These are phyloP conservation scores for Lepiota venenata DNA, from an alignment of 768 basidiomycete genomes.

Conservation along the genomic window DNA sequence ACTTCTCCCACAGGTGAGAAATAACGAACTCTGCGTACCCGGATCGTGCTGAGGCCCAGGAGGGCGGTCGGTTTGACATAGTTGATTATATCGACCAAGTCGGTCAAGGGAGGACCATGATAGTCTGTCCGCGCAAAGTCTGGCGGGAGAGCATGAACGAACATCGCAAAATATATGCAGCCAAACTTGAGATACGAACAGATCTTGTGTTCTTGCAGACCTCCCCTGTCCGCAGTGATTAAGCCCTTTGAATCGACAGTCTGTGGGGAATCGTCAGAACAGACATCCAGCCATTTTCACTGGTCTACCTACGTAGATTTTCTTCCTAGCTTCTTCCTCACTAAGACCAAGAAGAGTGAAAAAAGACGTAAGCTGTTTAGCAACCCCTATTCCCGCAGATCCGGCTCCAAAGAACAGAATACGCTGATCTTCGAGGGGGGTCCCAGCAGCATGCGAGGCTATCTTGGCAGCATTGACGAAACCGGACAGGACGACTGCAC, in stretches of 20 bases:
- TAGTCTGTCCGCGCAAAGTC: slow-evolving; percentile 75
- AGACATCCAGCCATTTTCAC: not conserved
- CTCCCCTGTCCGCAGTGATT: slow-evolving; percentile 65
- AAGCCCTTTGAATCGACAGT: slow-evolving; percentile 78
- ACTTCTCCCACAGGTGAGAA: not conserved
- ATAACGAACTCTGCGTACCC: slow-evolving; percentile 23
- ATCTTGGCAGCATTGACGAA: slow-evolving; percentile 71
- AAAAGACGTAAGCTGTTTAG: slow-evolving; percentile 78
- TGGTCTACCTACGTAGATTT: slow-evolving; percentile 55
- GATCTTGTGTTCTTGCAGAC: slow-evolving; percentile 71
- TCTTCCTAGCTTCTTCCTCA: slow-evolving; percentile 61
- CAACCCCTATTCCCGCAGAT: slow-evolving; percentile 86
- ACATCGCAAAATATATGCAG: slow-evolving; percentile 40
- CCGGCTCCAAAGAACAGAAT: slow-evolving; percentile 93
- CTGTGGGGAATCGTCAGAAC: slow-evolving; percentile 25
- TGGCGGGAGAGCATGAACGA: slow-evolving; percentile 18
- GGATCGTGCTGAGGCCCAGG: slow-evolving; percentile 66
- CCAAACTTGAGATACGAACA: slow-evolving; percentile 34
- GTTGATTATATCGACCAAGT: slow-evolving; percentile 63
- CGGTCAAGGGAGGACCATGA: slow-evolving; percentile 55
- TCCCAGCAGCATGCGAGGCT: slow-evolving; percentile 49
- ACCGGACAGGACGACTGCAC: slow-evolving; percentile 71
- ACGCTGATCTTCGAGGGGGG: slow-evolving; percentile 64
- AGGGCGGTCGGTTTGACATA: slow-evolving; percentile 76
- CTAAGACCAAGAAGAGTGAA: slow-evolving; percentile 67